These are phyloP conservation scores for Darksidea phi DNA, from an alignment of 495 filamentous ascomycete species.

Conservation along the genomic window DNA sequence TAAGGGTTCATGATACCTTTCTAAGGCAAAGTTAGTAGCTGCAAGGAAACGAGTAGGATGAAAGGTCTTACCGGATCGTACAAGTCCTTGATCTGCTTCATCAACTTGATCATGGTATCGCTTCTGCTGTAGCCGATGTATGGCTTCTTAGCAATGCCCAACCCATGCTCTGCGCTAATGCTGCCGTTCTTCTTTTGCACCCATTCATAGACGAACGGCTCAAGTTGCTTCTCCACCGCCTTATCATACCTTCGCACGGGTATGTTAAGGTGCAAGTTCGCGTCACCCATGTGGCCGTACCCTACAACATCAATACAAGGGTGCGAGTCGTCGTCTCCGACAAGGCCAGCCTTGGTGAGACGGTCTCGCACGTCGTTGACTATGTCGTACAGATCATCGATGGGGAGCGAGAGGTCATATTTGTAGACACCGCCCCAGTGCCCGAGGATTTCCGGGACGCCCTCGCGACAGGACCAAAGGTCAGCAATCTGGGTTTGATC, in stretches of 20 bases:
- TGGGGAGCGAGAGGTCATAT: slow-evolving; percentile 93
- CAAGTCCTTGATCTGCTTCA: slow-evolving; percentile 87
- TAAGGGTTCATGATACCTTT: slow-evolving; percentile 95
- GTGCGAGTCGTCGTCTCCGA: slow-evolving; percentile 71
- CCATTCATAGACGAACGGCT: slow-evolving; percentile 98
- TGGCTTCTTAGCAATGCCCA: slow-evolving; percentile 91
- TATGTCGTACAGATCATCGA: slow-evolving; percentile 80
- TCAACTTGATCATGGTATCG: slow-evolving; percentile 78
- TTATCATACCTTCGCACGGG: slow-evolving; percentile 78
- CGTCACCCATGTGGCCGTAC: slow-evolving; percentile 97
- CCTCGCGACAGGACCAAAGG: slow-evolving; percentile 91
- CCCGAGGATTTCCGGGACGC: slow-evolving; percentile 80
- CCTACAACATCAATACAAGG: slow-evolving; percentile 89
- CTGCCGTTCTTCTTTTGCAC: slow-evolving; percentile 80
- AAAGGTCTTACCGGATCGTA: slow-evolving; percentile 78
- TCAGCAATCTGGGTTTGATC: slow-evolving; percentile 83
- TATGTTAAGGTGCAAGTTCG: slow-evolving; percentile 91
- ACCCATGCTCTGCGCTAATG: slow-evolving; percentile 93
- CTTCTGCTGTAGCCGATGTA: slow-evolving; percentile 91
- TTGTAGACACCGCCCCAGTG: slow-evolving; percentile 97
- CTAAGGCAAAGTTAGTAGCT: slow-evolving; percentile 33
- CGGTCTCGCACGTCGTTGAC: slow-evolving; percentile 78
- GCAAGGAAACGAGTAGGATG: neutral
- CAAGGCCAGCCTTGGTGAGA: slow-evolving; percentile 68
- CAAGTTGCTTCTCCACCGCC: slow-evolving; percentile 81